Base-by-base conservation (phyloP, 2,329 filamentous ascomycete species). In the Diplocarpon mali region DNA sequence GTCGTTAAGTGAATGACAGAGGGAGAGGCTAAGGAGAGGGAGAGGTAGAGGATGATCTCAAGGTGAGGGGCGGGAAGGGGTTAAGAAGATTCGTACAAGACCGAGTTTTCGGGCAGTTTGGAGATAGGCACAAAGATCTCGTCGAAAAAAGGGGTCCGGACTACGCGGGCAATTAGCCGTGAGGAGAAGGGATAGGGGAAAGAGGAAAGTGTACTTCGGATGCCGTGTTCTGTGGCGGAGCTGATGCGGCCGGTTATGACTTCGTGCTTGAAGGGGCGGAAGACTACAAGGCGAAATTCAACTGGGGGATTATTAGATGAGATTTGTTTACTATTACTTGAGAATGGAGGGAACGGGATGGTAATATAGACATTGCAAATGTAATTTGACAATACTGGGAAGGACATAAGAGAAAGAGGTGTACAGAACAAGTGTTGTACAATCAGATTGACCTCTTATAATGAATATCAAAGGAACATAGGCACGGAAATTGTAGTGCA, bases 211-310 rank as follows among this genome's bases (percentile, higher is more conserved):
- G 47, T 64, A 82, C 79, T 72, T 57, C 80, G 78, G 57, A 93
- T 86, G 31, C 85, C 88, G 1, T 80, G 69, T 7, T 79, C 72
- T 1, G 75, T 82, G 30, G 81, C 80, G 53, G 78, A 80, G 52
- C 81, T 81, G 64, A 98, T 95, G 53, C 80, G 82, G 13, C 85
- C 92, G 36, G 85, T 72, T 58, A 98, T 74, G 48, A 95, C 86
- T 63, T 98, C 92, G 38, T 87, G 86, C 61, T 94, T 94, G 69
- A 95, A 96, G 0, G 92, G 92, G 17, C 92, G 80, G 64, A 96
- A 98, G 27, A 98, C 88, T 14, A 95, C 73, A 60, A 98, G 72
- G 16, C 88, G 84, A 60, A 96, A 98, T 62, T 94, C 88, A 40
- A 94, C 90, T 92, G 52, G 14, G 9, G 24, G 14, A n/a, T 17